Base-by-base conservation (phyloP, 2,329 filamentous ascomycete genomes). In the Ophiostoma sp. region DNA sequence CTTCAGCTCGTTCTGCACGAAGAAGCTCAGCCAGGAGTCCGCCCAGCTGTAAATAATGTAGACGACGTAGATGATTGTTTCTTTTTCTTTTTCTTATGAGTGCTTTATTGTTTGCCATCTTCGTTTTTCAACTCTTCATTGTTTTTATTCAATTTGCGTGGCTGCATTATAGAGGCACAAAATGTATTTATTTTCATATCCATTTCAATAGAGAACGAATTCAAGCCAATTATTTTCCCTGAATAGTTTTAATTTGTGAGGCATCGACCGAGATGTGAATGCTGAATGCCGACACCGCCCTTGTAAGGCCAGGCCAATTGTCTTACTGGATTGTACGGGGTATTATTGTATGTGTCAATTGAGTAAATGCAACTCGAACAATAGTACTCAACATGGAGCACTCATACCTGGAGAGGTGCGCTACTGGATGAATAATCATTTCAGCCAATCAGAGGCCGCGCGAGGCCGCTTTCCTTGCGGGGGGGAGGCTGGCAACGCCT, bases 1-100 rank as follows among this genome's bases (percentile, higher is more conserved):
- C 80, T 98, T 97, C 82, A 86, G 87, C 5, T 82, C 90, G 0
- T 95, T 97, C 78, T 88, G 87, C 72, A 88, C 89, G 12, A 93
- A 92, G 83, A 86, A 83, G 73, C 76, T 88, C 22, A 85, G 85
- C 3, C 80, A 81, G 33, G 76, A 77, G 2, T 78, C 77, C 69
- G 79, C 84, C 3, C 83, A 83, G 73, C 76, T 86, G 71, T 87
- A 76, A 50, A 12, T 28, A n/a, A 28, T 48, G 42, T 19, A 6
- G 15, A 48, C 6, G 42, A 48, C n/a, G n/a, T n/a, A n/a, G n/a
- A n/a, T n/a, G n/a, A n/a, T n/a, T n/a, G 12, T 17, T 12, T 28
- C 5, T 15, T 57, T n/a, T 48, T 36, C 17, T n/a, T 63, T n/a
- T 8, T 33, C 17, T 50, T 50, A 19, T 6, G 55, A 8, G 12